These are phyloP conservation scores for Stygiomarasmius scandens DNA, from an alignment of 1,284 basidiomycete species.

Conservation along the genomic window DNA sequence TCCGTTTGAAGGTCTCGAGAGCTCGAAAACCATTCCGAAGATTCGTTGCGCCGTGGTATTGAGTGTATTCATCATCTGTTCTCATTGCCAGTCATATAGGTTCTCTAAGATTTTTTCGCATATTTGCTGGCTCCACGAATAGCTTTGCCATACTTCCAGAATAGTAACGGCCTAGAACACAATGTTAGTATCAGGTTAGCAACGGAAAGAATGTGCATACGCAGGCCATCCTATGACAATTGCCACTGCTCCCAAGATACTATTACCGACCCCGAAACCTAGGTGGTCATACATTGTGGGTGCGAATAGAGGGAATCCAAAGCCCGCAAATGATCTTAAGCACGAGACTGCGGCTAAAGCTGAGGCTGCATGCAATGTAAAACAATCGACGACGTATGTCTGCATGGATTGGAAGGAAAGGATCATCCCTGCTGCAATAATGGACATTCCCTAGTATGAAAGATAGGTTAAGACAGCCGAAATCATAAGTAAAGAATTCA, in stretches of 20 bases:
- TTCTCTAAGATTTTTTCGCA: constrained; percentile 1
- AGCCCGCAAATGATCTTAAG: constrained; percentile 63
- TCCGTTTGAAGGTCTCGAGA: too few relatives aligned
- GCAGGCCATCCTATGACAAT: constrained; percentile 66
- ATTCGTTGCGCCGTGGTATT: too few relatives aligned
- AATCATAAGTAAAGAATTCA: too few relatives aligned
- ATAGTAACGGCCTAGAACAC: constrained; percentile 16
- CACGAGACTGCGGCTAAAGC: constrained; percentile 62
- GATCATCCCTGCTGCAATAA: constrained; percentile 57
- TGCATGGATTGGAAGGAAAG: constrained; percentile 62
- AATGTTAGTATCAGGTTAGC: too few relatives aligned
- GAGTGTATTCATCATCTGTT: too few relatives aligned
- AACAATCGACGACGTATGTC: constrained; percentile 68
- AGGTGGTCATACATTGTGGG: constrained; percentile 65
- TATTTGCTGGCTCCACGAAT: constrained; percentile 17
- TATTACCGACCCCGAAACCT: constrained; percentile 67
- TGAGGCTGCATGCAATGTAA: constrained; percentile 67
- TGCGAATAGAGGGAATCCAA: constrained; percentile 71
- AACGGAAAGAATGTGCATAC: constrained; percentile 42
- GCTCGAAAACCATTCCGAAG: too few relatives aligned
- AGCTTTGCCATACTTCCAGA: constrained; percentile 17
- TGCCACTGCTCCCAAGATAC: constrained; percentile 57
- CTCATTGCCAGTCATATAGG: too few relatives aligned
- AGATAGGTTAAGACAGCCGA: not conserved
- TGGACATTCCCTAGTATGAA: constrained; percentile 52